Evolutionary conservation across 2,329 filamentous ascomycete species (phyloP), one percentile per base, ranked within the genome.

Genomic region (Alternaria ethzedia): DNA sequence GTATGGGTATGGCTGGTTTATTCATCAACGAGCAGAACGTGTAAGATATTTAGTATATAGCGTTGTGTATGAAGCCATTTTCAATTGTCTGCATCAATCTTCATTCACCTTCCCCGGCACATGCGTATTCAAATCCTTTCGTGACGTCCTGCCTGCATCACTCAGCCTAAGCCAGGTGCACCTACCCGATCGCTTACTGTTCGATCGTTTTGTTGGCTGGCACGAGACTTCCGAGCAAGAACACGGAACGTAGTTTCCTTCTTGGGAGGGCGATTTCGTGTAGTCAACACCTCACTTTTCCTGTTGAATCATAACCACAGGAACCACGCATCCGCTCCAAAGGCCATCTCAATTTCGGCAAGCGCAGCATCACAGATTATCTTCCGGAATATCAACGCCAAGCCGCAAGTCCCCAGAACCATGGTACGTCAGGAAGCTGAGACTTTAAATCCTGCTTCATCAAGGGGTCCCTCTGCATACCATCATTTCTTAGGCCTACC

Each of bases 1-100:
- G 88, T 9, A 87, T 88, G 82, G 88, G 88, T 45, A 90, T 90
- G 88, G 88, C 88, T 54, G 88, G 87, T 45, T 72, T 90, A 71
- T 88, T 90, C 74, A 85, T 90, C 55, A 90, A 90, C 74, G 88
- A 90, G 83, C 86, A 89, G 77, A 68, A 68, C 46, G 59, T 68
- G 4, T 68, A 55, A 23, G 13, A 47, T 56, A 25, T 46, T 45
- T 45, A 46, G 25, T 32, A 32, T 17, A 12, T 47, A 30, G 43
- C 44, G 28, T 23, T 47, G 20, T 56, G 13, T 11, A 21, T 46
- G 21, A 43, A 46, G 20, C 20, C 17, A 47, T 46, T 32, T 46
- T 56, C 5, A 6, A 10, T 17, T 12, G 21, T 28, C 32, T 11
- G 6, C 8, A 32, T 10, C 8, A 9, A n/a, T 4, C 13, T 28